These are phyloP conservation scores for Acer saccharum DNA, from an alignment of 345 rosid species.

Conservation along the genomic window DNA sequence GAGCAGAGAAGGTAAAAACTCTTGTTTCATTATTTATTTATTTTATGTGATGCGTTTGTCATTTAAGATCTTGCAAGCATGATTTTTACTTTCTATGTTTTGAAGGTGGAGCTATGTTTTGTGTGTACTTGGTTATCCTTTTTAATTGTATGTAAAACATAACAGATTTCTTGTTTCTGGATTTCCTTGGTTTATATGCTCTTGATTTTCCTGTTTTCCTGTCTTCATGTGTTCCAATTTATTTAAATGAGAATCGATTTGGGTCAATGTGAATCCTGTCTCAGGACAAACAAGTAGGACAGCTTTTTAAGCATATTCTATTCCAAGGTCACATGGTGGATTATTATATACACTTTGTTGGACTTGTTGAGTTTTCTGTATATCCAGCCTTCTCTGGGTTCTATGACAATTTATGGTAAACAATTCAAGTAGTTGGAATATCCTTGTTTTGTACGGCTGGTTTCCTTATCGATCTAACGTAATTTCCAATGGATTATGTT, in stretches of 20 bases:
- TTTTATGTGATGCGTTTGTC: background rate
- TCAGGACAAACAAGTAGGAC: constrained; percentile 49
- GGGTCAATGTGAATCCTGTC: constrained; percentile 37
- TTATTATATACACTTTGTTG: constrained; percentile 43
- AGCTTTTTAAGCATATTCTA: constrained; percentile 56
- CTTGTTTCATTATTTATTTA: background rate
- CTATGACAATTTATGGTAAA: constrained; percentile 37
- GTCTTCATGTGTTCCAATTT: constrained; percentile 25
- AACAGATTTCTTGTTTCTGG: constrained; percentile 41
- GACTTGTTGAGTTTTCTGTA: constrained; percentile 37
- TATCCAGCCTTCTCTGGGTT: constrained; percentile 36
- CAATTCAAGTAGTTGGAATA: constrained; percentile 43
- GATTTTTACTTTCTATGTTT: background rate
- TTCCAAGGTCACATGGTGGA: constrained; percentile 68
- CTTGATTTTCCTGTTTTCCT: constrained; percentile 26
- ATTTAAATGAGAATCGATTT: constrained; percentile 27
- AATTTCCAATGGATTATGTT: constrained; percentile 43
- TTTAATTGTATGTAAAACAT: constrained; percentile 9
- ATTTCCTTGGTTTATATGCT: constrained; percentile 27
- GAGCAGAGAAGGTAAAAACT: constrained; percentile 28
- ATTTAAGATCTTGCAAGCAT: constrained; percentile 10
- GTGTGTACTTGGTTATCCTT: background rate
- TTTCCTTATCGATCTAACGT: constrained; percentile 32
- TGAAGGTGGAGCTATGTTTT: background rate
- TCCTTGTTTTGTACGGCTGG: constrained; percentile 55